A percentile compares a stretch with the other conserved stretches of the same genome.
Conservation (phyloP, 805 yeast species). For the Kazachstania bromeliacearum region DNA sequence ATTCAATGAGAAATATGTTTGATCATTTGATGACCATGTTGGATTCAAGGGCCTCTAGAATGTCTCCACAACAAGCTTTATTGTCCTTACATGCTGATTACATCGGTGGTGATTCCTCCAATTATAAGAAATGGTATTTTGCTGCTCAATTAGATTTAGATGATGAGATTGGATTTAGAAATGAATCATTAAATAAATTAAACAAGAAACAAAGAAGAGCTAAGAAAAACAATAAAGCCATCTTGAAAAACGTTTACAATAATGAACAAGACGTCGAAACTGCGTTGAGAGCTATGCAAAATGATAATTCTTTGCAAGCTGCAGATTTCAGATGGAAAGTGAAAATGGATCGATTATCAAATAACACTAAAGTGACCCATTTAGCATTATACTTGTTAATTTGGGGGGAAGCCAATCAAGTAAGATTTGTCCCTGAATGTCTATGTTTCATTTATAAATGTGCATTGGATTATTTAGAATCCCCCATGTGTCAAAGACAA, state of each 20-base stretch:
- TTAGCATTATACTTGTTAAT: conserved; percentile 59
- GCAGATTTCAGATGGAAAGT: conserved; percentile 77
- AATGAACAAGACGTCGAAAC: conserved; percentile 44
- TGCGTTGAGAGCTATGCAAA: conserved; percentile 55
- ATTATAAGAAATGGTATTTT: conserved; percentile 87
- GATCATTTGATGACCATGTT: conserved; percentile 77
- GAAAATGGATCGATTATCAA: conserved; percentile 46
- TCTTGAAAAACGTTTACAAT: conserved; percentile 30
- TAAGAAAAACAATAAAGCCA: conserved; percentile 64
- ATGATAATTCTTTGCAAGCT: conserved; percentile 77
- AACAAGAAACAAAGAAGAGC: conserved; percentile 78
- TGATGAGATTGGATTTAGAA: conserved; percentile 49
- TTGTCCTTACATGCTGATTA: conserved; percentile 76
- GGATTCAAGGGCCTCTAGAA: conserved; percentile 77
- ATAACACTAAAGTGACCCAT: conserved; percentile 55
- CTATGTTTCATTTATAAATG: conserved; percentile 77
- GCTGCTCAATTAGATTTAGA: conserved; percentile 75
- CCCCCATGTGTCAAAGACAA: conserved; percentile 71
- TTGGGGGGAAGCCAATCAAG: conserved; percentile 88
- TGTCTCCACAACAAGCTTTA: conserved; percentile 81
- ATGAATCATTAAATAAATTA: conserved; percentile 57
- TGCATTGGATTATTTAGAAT: conserved; percentile 78
- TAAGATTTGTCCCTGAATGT: conserved; percentile 84
- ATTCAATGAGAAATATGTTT: conserved; percentile 84
- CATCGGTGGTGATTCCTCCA: conserved; percentile 80